These are phyloP conservation scores for Pseudogymnoascus sp. DNA, from an alignment of 2,329 filamentous ascomycete genomes.

Conservation along the genomic window DNA sequence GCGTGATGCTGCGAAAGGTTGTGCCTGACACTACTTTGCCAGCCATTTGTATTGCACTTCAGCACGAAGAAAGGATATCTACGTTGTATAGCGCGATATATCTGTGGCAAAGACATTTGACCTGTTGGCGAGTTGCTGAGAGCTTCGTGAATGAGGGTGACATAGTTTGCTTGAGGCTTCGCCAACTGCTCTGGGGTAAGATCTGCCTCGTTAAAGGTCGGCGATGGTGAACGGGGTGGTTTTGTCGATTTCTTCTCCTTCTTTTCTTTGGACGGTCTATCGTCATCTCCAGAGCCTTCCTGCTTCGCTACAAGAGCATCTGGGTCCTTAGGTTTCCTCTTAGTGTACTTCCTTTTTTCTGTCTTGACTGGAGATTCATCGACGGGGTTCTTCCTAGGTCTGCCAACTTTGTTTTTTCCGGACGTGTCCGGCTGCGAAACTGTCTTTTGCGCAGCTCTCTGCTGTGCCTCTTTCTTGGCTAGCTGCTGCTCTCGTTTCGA, in stretches of 20 bases:
- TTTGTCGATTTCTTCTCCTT: conserved; percentile 47
- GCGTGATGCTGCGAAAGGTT: conserved; percentile 51
- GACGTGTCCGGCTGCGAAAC: conserved; percentile 29
- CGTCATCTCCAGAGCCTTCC: conserved; percentile 45
- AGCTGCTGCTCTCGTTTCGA: conserved; percentile 66
- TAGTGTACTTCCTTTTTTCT: conserved; percentile 62
- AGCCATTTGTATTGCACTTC: conserved; percentile 45
- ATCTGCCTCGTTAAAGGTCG: conserved; percentile 44
- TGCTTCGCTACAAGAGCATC: conserved; percentile 39
- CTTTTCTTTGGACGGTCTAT: conserved; percentile 40
- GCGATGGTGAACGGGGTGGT: conserved; percentile 42
- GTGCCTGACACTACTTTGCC: conserved; percentile 57
- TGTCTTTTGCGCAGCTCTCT: conserved; percentile 55
- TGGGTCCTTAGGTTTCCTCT: conserved; percentile 48
- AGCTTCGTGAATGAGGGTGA: conserved; percentile 50
- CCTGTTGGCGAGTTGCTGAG: conserved; percentile 42
- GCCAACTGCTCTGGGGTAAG: conserved; percentile 68
- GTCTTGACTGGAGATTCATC: conserved; percentile 47
- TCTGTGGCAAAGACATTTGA: conserved; percentile 50
- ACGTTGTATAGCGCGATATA: conserved; percentile 51
- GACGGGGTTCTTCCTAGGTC: conserved; percentile 57
- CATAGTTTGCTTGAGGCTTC: conserved; percentile 54
- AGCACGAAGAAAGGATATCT: conserved; percentile 53
- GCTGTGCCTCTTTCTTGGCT: conserved; percentile 52
- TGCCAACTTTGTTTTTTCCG: conserved; percentile 56